Percentiles rank a stretch among this genome's conserved stretches.
phyloP scores from a whole-genome alignment of 257 asterid genomes.

The Striga asiatica region DNA sequence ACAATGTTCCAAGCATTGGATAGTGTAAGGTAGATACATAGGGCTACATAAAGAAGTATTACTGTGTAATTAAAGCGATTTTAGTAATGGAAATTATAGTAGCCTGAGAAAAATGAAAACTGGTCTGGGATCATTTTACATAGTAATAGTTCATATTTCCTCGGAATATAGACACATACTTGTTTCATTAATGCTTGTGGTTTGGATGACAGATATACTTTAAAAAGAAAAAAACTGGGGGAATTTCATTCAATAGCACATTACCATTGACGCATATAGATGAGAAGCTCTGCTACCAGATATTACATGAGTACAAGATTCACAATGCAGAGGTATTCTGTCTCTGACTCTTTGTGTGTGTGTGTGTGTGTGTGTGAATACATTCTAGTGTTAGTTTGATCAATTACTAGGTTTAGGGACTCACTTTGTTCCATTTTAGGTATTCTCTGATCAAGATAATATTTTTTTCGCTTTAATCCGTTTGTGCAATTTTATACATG shows the following conservation, averaged over 20 bases:
- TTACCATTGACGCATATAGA: constrained; percentile 72
- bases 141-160: neutral
- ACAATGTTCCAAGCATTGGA: constrained; percentile 1
- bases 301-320: constrained; percentile 92
- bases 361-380: neutral
- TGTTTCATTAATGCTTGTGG: constrained; percentile 7
- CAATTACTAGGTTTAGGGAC: neutral
- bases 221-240: constrained; percentile 95
- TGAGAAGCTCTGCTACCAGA: constrained; percentile 99
- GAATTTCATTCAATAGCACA: constrained; percentile 96
- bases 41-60: neutral
- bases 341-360: constrained; percentile 3
- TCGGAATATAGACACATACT: constrained; percentile 6
- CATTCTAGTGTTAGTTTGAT: neutral
- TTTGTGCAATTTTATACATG: neutral
- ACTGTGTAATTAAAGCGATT: neutral
- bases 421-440: neutral
- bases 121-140: neutral
- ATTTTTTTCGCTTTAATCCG: neutral
- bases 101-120: neutral
- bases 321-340: constrained; percentile 93
- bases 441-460: neutral
- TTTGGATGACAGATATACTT: constrained; percentile 74
- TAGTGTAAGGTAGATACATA: neutral
- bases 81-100: constrained; percentile 5